Evolutionary conservation across 148 eudicot genomes (phyloP).

Genomic region (Amaranthus hypochondriacus): DNA sequence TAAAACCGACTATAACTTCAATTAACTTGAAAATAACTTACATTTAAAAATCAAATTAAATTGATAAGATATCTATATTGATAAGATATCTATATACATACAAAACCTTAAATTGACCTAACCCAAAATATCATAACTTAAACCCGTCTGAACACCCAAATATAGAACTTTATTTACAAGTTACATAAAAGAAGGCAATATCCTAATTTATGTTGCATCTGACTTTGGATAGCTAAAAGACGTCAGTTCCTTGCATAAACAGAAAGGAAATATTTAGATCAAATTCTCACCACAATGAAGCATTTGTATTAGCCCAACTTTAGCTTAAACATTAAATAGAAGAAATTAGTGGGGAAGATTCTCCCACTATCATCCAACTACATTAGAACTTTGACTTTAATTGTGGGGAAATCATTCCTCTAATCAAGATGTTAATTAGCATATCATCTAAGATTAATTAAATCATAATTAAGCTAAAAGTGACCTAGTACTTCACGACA

Average conservation of each 20-base stretch:
- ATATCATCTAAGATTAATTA: not conserved
- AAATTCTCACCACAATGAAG: constrained; percentile 10
- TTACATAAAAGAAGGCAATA: constrained; percentile 1
- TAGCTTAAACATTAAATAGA: constrained; percentile 7
- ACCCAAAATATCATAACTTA: no score
- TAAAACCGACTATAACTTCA: no score
- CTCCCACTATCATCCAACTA: constrained; percentile 41
- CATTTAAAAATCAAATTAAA: no score
- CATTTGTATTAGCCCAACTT: constrained; percentile 12
- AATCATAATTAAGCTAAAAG: constrained; percentile 13
- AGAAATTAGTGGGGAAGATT: constrained; percentile 28
- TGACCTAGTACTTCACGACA: not conserved
- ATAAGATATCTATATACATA: no score
- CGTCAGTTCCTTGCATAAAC: constrained; percentile 29
- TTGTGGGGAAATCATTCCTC: constrained; percentile 28
- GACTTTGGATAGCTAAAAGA: constrained; percentile 23
- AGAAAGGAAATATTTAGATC: constrained; percentile 20
- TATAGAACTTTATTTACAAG: not conserved
- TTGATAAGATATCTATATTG: no score
- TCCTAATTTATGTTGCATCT: constrained; percentile 20
- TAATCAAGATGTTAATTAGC: constrained; percentile 13
- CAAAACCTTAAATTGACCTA: no score
- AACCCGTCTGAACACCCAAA: no score
- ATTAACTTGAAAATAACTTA: no score
- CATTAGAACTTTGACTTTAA: constrained; percentile 32